A percentile compares a stretch with the other conserved stretches of the same genome.
phyloP scores from a whole-genome alignment of 257 asterid species.

The Solanum megistacrolobum region DNA sequence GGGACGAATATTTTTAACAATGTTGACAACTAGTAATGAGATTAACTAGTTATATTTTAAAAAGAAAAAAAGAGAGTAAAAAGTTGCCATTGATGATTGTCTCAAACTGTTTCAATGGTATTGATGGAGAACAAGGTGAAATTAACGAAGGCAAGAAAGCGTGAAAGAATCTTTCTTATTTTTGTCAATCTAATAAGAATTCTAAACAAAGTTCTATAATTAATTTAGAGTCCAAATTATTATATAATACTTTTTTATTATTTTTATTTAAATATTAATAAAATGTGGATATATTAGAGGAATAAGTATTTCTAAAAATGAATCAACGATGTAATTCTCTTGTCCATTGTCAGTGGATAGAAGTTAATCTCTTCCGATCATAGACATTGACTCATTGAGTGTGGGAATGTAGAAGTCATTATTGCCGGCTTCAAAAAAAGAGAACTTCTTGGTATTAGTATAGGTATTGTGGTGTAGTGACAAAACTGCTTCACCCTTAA shows the following conservation, averaged over 20 bases:
- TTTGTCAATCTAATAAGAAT: no score
- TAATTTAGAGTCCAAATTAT: no score
- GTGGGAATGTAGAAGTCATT: background rate
- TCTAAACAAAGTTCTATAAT: no score
- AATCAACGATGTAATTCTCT: background rate
- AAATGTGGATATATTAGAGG: background rate
- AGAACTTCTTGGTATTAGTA: no score
- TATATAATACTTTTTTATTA: no score
- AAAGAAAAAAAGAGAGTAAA: no score
- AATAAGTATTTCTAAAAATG: background rate
- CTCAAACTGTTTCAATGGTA: no score
- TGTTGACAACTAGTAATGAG: background rate
- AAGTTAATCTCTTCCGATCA: background rate
- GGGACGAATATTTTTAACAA: background rate
- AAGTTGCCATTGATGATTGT: no score
- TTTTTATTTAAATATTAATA: no score
- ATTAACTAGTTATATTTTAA: no score
- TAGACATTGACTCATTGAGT: background rate
- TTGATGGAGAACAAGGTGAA: background rate
- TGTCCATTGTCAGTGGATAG: no score
- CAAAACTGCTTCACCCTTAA: rapidly evolving
- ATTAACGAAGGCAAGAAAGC: background rate
- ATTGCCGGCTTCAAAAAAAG: background rate
- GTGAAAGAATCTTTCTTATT: background rate
- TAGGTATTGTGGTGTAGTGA: background rate